Evolutionary conservation across 2,329 filamentous ascomycete genomes (phyloP).

Genomic region (Talaromyces islandicus): DNA sequence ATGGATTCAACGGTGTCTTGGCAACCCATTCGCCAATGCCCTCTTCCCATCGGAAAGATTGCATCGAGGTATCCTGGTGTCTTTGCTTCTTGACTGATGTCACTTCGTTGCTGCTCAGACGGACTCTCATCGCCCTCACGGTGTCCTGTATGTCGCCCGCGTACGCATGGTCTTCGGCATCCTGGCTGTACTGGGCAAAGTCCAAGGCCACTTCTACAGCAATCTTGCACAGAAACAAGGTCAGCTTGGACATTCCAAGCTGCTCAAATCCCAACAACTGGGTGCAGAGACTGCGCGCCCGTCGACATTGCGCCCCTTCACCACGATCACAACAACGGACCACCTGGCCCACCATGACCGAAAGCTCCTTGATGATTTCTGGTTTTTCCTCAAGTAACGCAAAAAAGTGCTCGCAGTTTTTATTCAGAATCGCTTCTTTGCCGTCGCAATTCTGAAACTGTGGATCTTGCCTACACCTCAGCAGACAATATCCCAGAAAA

Average conservation of each 20-base stretch:
- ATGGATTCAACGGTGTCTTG: conserved; percentile 36
- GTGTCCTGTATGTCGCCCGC: conserved; percentile 33
- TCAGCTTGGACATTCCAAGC: conserved; percentile 17
- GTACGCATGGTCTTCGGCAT: conserved; percentile 34
- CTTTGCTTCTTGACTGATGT: conserved; percentile 10
- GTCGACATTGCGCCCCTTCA: conserved; percentile 17
- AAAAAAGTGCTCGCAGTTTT: conserved; percentile 25
- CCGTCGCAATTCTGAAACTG: conserved; percentile 2
- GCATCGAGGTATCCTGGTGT: conserved; percentile 14
- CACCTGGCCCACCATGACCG: conserved; percentile 27
- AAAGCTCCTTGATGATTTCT: conserved; percentile 28
- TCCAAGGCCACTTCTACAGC: conserved; percentile 35
- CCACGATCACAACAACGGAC: conserved; percentile 26
- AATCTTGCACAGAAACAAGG: conserved; percentile 26
- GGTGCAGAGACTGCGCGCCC: conserved; percentile 19
- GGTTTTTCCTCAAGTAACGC: conserved; percentile 21
- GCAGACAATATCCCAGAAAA: conserved; percentile 23
- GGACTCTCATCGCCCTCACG: conserved; percentile 14
- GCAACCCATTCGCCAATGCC: conserved; percentile 54
- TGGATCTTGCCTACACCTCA: conserved; percentile 21
- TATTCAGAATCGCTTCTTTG: conserved; percentile 12
- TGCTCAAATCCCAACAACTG: conserved; percentile 21
- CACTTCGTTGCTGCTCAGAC: not conserved
- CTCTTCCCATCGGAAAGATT: conserved; percentile 49
- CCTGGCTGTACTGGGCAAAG: conserved; percentile 32